Percentiles rank a stretch among this genome's conserved stretches.
phyloP scores from a whole-genome alignment of 345 rosid genomes.

The Erodium maritimum region DNA sequence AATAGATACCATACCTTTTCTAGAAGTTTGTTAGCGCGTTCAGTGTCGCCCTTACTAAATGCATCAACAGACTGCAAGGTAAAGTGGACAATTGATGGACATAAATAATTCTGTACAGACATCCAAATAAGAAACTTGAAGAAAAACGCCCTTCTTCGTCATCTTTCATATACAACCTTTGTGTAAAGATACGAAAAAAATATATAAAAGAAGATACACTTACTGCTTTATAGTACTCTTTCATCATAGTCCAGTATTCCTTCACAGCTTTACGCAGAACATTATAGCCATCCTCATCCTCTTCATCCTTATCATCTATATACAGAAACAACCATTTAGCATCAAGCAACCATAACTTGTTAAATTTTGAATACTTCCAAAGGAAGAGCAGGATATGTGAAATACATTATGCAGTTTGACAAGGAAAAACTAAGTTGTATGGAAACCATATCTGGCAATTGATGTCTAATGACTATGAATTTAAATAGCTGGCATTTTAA shows the following conservation, averaged over 20 bases:
- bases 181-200: background rate
- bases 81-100: background rate
- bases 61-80: constrained; percentile 47
- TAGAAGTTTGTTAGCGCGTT: constrained; percentile 35
- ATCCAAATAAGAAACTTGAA: background rate
- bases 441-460: too few relatives aligned
- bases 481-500: too few relatives aligned
- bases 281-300: constrained; percentile 34
- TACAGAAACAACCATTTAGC: constrained; percentile 2
- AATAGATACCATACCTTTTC: constrained; percentile 20
- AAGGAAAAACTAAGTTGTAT: too few relatives aligned
- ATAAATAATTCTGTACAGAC: background rate
- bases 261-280: constrained; percentile 41
- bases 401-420: too few relatives aligned
- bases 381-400: too few relatives aligned
- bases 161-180: background rate
- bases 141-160: background rate
- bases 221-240: constrained; percentile 57
- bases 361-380: too few relatives aligned
- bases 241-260: constrained; percentile 46
- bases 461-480: too few relatives aligned
- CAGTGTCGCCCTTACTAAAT: constrained; percentile 33
- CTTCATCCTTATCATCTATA: constrained; percentile 20
- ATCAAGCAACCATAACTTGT: too few relatives aligned
- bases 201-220: constrained; percentile 5